These are phyloP conservation scores for Candida verbasci DNA, from an alignment of 805 yeast genomes.

Conservation along the genomic window DNA sequence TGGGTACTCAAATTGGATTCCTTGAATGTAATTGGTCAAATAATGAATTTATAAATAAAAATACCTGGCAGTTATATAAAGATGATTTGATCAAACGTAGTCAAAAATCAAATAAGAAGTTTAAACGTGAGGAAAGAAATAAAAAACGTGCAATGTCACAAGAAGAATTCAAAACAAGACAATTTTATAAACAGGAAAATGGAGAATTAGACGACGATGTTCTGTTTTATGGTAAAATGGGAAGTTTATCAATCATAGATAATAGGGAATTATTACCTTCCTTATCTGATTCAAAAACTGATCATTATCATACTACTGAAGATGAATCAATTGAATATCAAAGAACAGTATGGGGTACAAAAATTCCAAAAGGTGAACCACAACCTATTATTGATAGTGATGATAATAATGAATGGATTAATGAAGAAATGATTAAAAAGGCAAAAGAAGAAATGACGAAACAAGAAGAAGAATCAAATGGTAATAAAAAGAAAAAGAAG, in stretches of 20 bases:
- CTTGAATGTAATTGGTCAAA: constrained; percentile 79
- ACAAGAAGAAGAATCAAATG: constrained; percentile 19
- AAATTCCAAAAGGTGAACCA: constrained; percentile 37
- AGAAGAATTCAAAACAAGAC: constrained; percentile 53
- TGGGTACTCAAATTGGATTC: constrained; percentile 79
- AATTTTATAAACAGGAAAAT: constrained; percentile 60
- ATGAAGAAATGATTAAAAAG: constrained; percentile 47
- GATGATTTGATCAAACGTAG: constrained; percentile 57
- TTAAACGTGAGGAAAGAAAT: constrained; percentile 58
- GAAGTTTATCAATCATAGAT: constrained; percentile 35
- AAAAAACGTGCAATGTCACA: constrained; percentile 51
- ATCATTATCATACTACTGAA: constrained; percentile 6
- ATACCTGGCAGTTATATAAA: constrained; percentile 42
- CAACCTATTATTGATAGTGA: constrained; percentile 15
- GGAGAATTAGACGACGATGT: constrained; percentile 17
- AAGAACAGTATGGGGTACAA: constrained; percentile 78
- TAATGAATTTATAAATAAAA: constrained; percentile 27
- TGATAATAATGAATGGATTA: constrained; percentile 48
- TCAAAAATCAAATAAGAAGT: constrained; percentile 43
- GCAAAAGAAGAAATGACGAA: constrained; percentile 45
- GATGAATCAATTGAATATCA: constrained; percentile 23
- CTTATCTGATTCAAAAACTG: constrained; percentile 12
- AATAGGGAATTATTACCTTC: constrained; percentile 31
- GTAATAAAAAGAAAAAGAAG: constrained; percentile 38
- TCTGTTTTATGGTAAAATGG: constrained; percentile 19